phyloP scores from a whole-genome alignment of 805 yeast genomes.

The Kodamaea kakaduensis region DNA sequence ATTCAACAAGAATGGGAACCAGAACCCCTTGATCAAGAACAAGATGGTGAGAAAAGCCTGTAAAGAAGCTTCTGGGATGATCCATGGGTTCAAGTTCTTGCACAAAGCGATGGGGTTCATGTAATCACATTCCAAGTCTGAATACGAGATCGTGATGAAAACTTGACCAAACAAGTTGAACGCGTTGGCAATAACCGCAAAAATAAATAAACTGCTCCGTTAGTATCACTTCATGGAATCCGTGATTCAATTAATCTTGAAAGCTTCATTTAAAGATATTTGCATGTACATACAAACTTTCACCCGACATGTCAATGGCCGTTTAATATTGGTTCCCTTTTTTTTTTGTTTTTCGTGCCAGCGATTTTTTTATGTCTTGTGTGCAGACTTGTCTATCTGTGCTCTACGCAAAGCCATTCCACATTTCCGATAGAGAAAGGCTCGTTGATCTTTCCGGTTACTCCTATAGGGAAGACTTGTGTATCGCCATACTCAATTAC shows the following conservation, averaged over 20 bases:
- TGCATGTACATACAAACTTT: slow-evolving; percentile 27
- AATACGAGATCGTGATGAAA: slow-evolving; percentile 91
- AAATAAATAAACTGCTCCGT: slow-evolving; percentile 52
- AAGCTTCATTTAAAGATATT: too few relatives aligned
- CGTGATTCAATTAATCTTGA: neutral
- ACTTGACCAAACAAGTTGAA: slow-evolving; percentile 88
- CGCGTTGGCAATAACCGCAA: slow-evolving; percentile 81
- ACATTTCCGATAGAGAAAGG: neutral
- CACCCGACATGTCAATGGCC: slow-evolving; percentile 21
- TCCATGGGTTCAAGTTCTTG: slow-evolving; percentile 82
- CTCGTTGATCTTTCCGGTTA: too few relatives aligned
- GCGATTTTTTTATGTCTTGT: slow-evolving; percentile 1
- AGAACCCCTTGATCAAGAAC: slow-evolving; percentile 82
- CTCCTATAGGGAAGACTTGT: slow-evolving; percentile 3
- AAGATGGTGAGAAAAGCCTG: slow-evolving; percentile 69
- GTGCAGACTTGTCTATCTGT: slow-evolving; percentile 2
- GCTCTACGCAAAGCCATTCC: neutral
- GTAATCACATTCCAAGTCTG: slow-evolving; percentile 93
- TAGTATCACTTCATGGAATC: slow-evolving; percentile 8
- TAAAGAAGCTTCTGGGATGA: slow-evolving; percentile 83
- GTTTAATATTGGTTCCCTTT: neutral
- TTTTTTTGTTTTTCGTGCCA: neutral
- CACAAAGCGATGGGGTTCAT: slow-evolving; percentile 97
- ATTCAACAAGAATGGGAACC: slow-evolving; percentile 84
- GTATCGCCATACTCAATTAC: slow-evolving; percentile 2